Conservation (phyloP, 208 protist species). For the Acanthamoeba sp. region DNA sequence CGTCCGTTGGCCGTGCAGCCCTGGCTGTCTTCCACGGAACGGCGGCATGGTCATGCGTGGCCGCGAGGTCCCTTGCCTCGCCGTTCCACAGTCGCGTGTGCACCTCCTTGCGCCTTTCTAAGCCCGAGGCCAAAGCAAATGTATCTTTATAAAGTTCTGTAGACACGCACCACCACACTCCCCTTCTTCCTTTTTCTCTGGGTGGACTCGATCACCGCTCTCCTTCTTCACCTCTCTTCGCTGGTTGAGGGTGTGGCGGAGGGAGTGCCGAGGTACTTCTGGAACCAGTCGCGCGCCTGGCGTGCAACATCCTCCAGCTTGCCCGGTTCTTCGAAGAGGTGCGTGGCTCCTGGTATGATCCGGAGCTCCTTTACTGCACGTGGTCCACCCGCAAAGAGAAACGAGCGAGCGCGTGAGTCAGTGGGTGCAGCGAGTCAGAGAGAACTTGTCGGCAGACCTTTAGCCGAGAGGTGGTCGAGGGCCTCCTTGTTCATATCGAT, state of each 20-base stretch:
- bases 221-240: neutral
- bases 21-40: neutral
- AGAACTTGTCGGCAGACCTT: neutral
- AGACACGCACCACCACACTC: neutral
- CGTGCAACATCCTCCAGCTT: constrained; percentile 56
- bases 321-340: constrained; percentile 66
- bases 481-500: constrained; percentile 73
- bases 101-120: neutral
- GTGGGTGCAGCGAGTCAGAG: neutral
- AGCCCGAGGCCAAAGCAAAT: neutral
- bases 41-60: too few relatives aligned
- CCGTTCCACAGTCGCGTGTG: neutral
- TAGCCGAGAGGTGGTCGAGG: neutral
- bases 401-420: neutral
- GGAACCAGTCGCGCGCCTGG: constrained; percentile 52
- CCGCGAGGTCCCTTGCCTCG: too few relatives aligned
- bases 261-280: constrained; percentile 26
- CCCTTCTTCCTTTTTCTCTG: neutral
- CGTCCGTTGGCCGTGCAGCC: too few relatives aligned
- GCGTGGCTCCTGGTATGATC: constrained; percentile 58
- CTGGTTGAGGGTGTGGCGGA: neutral
- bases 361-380: constrained; percentile 28
- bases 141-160: neutral
- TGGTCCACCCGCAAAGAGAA: neutral
- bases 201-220: neutral